Percentiles rank a stretch among this genome's conserved stretches.
Conservation (phyloP, 495 filamentous ascomycete genomes). For the Talaromyces nanjingensis region DNA sequence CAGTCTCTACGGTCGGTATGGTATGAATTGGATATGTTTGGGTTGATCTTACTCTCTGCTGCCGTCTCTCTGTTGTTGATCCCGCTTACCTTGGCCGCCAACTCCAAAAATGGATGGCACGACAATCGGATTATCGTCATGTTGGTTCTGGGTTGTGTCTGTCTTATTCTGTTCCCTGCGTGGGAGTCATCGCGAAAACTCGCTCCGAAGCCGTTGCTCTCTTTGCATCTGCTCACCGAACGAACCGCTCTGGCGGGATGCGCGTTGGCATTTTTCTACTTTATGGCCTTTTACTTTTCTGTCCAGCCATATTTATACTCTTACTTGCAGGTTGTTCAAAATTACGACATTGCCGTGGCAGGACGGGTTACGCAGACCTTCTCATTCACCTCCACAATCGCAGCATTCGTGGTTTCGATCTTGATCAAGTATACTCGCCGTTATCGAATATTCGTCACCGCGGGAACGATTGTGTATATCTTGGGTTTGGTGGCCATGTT, state of each 20-base stretch:
- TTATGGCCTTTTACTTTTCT: slow-evolving; percentile 62
- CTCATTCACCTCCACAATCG: slow-evolving; percentile 61
- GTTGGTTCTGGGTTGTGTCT: slow-evolving; percentile 51
- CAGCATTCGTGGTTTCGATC: slow-evolving; percentile 53
- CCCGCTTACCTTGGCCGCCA: slow-evolving; percentile 50
- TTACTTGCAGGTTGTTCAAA: slow-evolving; percentile 66
- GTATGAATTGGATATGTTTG: slow-evolving; percentile 51
- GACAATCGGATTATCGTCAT: slow-evolving; percentile 52
- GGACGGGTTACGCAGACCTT: slow-evolving; percentile 66
- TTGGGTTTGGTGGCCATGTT: slow-evolving; percentile 58
- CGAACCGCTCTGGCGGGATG: slow-evolving; percentile 56
- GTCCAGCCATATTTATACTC: slow-evolving; percentile 63
- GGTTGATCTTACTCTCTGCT: slow-evolving; percentile 47
- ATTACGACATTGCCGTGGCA: slow-evolving; percentile 51
- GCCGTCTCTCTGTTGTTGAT: slow-evolving; percentile 54
- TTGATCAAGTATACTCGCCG: slow-evolving; percentile 54
- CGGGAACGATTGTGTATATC: slow-evolving; percentile 53
- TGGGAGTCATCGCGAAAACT: slow-evolving; percentile 54
- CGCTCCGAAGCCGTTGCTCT: slow-evolving; percentile 51
- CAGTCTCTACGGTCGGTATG: slow-evolving; percentile 36
- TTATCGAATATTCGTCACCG: slow-evolving; percentile 53
- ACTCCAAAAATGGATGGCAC: slow-evolving; percentile 44
- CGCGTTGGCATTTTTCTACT: slow-evolving; percentile 54
- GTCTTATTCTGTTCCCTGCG: slow-evolving; percentile 47
- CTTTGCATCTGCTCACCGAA: slow-evolving; percentile 52